phyloP scores from a whole-genome alignment of 2,329 filamentous ascomycete species.

The Kalmusia sp. region DNA sequence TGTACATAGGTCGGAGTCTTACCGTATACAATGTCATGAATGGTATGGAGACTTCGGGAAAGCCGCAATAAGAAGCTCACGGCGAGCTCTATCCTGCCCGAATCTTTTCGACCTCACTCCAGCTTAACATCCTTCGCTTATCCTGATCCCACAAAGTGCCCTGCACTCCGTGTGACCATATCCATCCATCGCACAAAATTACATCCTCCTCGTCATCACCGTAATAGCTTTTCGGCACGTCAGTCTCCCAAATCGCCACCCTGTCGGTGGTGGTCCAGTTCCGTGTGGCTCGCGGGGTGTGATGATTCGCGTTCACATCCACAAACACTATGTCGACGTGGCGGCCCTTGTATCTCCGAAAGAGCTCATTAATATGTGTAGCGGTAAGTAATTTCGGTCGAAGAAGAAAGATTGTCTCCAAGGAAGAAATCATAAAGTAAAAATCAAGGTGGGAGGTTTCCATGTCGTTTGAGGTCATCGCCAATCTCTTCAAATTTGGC shows the following conservation, averaged over 20 bases:
- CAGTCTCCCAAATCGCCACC: slow-evolving; percentile 34
- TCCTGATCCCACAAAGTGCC: slow-evolving; percentile 29
- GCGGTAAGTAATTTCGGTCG: slow-evolving; percentile 20
- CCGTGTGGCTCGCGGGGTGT: slow-evolving; percentile 24
- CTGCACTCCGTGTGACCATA: slow-evolving; percentile 30
- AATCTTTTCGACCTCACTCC: slow-evolving; percentile 22
- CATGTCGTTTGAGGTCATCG: slow-evolving; percentile 27
- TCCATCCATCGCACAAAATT: slow-evolving; percentile 31
- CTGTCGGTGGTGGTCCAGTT: slow-evolving; percentile 28
- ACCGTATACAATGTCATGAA: no score
- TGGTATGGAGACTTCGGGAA: no score
- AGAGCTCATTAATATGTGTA: slow-evolving; percentile 24
- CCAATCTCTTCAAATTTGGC: slow-evolving; percentile 34
- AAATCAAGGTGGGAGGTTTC: slow-evolving; percentile 21
- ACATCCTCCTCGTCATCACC: slow-evolving; percentile 35
- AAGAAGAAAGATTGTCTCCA: slow-evolving; percentile 28
- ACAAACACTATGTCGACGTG: slow-evolving; percentile 34
- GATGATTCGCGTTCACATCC: slow-evolving; percentile 32
- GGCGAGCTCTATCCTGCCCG: slow-evolving; percentile 6
- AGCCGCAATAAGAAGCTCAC: not conserved
- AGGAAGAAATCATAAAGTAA: slow-evolving; percentile 21
- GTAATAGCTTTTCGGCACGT: slow-evolving; percentile 38
- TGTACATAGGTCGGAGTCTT: no score
- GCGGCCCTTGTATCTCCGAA: slow-evolving; percentile 25
- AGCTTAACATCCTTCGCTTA: slow-evolving; percentile 30